These are phyloP conservation scores for Piper betle DNA, from an alignment of 164 flowering plant genomes.

Conservation along the genomic window DNA sequence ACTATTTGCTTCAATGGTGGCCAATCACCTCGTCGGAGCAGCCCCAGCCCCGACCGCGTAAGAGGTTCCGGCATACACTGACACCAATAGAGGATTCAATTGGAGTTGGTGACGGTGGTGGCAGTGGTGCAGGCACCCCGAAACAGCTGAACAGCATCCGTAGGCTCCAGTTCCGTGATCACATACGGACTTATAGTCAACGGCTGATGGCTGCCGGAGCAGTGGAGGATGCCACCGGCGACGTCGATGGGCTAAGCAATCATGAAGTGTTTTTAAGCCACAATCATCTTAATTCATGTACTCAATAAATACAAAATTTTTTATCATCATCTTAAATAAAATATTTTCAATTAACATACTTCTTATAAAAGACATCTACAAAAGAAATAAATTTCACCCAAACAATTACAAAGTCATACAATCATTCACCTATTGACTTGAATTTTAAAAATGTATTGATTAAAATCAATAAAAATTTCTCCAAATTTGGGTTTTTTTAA, in stretches of 20 bases:
- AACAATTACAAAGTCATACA: too few relatives aligned
- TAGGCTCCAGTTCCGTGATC: constrained; percentile 36
- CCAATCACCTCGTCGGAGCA: constrained; percentile 4
- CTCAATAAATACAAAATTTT: too few relatives aligned
- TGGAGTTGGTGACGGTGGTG: constrained; percentile 6
- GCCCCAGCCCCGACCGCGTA: constrained; percentile 5
- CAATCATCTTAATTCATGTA: constrained; percentile 36
- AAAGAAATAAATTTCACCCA: too few relatives aligned
- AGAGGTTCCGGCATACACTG: constrained; percentile 10
- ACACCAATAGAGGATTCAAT: constrained; percentile 15
- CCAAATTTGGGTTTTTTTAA: too few relatives aligned
- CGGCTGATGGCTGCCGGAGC: constrained; percentile 39
- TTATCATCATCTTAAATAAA: too few relatives aligned
- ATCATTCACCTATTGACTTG: too few relatives aligned
- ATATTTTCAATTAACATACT: too few relatives aligned
- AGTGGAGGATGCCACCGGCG: constrained; percentile 29
- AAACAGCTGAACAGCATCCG: constrained; percentile 19
- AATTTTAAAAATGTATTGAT: too few relatives aligned
- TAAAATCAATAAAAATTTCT: too few relatives aligned
- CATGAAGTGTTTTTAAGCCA: constrained; percentile 6
- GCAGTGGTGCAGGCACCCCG: not conserved
- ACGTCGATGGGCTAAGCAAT: constrained; percentile 9
- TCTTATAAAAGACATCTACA: too few relatives aligned
- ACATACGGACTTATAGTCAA: constrained; percentile 30
- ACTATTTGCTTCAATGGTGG: constrained; percentile 4